Evolutionary conservation across 2,329 filamentous ascomycete genomes (phyloP).

Genomic region (Magnaporthiopsis poae): DNA sequence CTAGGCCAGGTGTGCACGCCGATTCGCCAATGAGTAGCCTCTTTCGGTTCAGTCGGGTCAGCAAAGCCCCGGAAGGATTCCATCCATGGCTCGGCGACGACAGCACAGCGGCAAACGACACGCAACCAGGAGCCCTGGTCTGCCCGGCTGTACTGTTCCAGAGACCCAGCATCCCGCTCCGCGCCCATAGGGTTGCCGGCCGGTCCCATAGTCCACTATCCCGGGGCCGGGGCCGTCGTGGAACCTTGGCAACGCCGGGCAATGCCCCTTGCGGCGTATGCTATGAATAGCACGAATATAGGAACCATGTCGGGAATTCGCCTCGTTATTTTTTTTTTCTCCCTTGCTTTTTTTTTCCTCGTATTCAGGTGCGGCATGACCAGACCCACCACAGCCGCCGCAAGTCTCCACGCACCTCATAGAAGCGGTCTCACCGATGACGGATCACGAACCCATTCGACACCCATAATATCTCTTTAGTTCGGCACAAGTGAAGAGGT

Average conservation of each 20-base stretch:
- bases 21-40: neutral
- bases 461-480: neutral
- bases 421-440: neutral
- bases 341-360: neutral
- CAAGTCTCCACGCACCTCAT: neutral
- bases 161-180: too few species aligned
- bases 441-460: neutral
- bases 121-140: too few species aligned
- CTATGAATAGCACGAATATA: neutral
- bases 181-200: too few species aligned
- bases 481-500: neutral
- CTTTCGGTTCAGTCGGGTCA: neutral
- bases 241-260: too few species aligned
- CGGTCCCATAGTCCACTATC: too few species aligned
- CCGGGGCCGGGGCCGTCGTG: too few species aligned
- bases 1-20: neutral
- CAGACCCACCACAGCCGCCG: neutral
- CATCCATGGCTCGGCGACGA: too few species aligned
- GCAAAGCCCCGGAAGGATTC: neutral
- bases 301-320: neutral
- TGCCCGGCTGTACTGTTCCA: too few species aligned
- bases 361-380: neutral
- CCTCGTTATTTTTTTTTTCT: neutral
- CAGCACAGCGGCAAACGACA: too few species aligned
- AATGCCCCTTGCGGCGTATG: neutral